Evolutionary conservation across 2,329 filamentous ascomycete species (phyloP).

Genomic region (Sphaerulina vaccinii): DNA sequence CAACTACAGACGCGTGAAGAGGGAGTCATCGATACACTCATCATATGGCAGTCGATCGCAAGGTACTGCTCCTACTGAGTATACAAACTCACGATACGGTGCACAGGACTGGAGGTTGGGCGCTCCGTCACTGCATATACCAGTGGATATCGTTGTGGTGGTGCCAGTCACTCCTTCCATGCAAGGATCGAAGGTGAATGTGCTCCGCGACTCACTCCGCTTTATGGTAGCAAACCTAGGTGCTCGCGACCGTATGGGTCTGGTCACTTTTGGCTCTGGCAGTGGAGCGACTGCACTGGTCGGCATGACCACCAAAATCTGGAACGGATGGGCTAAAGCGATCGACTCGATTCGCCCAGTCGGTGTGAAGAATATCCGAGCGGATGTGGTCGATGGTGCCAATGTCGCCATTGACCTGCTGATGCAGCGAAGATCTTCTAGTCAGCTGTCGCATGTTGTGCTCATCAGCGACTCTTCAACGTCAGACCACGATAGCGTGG

Average conservation of each 20-base stretch:
- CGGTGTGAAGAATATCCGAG: slow-evolving; percentile 92
- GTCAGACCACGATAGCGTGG: slow-evolving; percentile 89
- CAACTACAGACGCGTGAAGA: slow-evolving; percentile 54
- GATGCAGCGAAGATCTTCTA: slow-evolving; percentile 96
- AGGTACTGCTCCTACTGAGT: slow-evolving; percentile 88
- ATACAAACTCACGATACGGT: slow-evolving; percentile 64
- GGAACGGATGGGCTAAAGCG: slow-evolving; percentile 86
- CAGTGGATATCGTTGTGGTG: slow-evolving; percentile 92
- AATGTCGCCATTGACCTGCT: slow-evolving; percentile 98
- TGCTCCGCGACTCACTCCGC: slow-evolving; percentile 84
- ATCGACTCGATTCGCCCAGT: slow-evolving; percentile 86
- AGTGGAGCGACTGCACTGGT: slow-evolving; percentile 90
- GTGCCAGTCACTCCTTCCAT: slow-evolving; percentile 97
- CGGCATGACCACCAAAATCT: slow-evolving; percentile 96
- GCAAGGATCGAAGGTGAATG: slow-evolving; percentile 98
- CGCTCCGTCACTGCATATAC: slow-evolving; percentile 70
- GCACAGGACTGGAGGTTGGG: slow-evolving; percentile 47
- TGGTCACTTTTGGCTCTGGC: slow-evolving; percentile 95
- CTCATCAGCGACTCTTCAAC: slow-evolving; percentile 97
- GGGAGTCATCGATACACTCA: slow-evolving; percentile 79
- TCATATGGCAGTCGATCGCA: slow-evolving; percentile 79
- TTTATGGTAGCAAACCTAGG: slow-evolving; percentile 90
- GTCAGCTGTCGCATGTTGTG: slow-evolving; percentile 91
- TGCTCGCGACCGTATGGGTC: slow-evolving; percentile 90
- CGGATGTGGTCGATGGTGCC: slow-evolving; percentile 94